A percentile compares a stretch with the other conserved stretches of the same genome.
These are phyloP conservation scores for Obelidium mucronatum DNA, from an alignment of 192 early-diverging fungal species.

Conservation along the genomic window DNA sequence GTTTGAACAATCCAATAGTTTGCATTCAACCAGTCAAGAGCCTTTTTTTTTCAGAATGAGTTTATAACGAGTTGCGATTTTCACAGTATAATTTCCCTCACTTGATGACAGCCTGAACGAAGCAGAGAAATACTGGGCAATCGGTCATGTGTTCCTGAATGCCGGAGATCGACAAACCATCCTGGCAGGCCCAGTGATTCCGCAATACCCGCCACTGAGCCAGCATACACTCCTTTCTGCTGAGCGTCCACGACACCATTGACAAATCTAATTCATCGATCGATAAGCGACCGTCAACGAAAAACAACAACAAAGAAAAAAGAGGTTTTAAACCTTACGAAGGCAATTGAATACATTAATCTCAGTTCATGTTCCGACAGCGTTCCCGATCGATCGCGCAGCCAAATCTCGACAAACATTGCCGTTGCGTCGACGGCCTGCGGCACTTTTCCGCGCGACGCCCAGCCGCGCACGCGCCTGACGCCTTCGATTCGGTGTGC, in stretches of 20 bases:
- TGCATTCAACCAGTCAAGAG: slow-evolving; percentile 55
- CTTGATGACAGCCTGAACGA: slow-evolving; percentile 50
- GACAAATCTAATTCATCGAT: slow-evolving; percentile 54
- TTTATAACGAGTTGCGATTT: too few species aligned
- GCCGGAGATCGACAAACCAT: slow-evolving; percentile 68
- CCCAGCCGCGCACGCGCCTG: slow-evolving; percentile 74
- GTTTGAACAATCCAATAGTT: slow-evolving; percentile 59
- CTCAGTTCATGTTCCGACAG: slow-evolving; percentile 59
- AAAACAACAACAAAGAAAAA: not conserved
- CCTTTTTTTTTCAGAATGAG: too few species aligned
- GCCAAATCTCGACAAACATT: slow-evolving; percentile 63
- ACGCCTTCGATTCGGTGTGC: slow-evolving; percentile 37
- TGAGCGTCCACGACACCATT: slow-evolving; percentile 61
- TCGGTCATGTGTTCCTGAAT: slow-evolving; percentile 61
- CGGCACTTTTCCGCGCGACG: slow-evolving; percentile 67
- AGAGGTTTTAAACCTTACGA: slow-evolving; percentile 54
- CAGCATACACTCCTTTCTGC: slow-evolving; percentile 59
- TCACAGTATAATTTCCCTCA: not conserved
- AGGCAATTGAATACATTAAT: slow-evolving; percentile 56
- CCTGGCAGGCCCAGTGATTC: slow-evolving; percentile 58
- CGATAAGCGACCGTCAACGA: not conserved
- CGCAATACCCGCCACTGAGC: slow-evolving; percentile 52
- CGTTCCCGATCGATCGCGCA: slow-evolving; percentile 53
- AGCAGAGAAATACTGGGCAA: slow-evolving; percentile 54
- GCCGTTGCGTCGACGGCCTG: slow-evolving; percentile 72